Conservation (phyloP, 1,284 basidiomycete genomes). For the Sanghuangporus baumii region DNA sequence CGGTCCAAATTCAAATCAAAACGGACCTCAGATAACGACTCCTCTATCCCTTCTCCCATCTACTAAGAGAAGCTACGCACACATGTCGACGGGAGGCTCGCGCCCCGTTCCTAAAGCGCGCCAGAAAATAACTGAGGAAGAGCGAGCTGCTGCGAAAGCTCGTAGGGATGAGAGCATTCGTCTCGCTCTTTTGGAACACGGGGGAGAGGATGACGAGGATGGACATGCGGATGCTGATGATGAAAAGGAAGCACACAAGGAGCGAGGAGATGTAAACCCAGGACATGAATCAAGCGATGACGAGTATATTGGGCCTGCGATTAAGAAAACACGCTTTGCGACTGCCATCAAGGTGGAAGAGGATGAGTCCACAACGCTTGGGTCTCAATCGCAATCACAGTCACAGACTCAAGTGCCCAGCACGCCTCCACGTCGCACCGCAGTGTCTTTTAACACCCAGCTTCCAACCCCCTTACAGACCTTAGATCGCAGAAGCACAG, state of each 20-base stretch:
- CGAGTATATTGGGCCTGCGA: neutral
- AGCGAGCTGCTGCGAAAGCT: neutral
- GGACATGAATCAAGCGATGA: neutral
- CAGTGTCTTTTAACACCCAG: neutral
- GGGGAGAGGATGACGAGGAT: neutral
- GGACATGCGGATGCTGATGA: neutral
- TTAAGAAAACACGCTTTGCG: slow-evolving; percentile 1
- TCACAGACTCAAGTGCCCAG: neutral
- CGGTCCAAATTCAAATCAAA: too few relatives aligned
- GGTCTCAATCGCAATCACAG: neutral
- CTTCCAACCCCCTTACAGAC: slow-evolving; percentile 1
- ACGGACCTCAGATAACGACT: neutral
- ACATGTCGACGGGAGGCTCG: neutral
- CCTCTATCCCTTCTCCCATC: neutral
- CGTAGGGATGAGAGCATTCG: slow-evolving; percentile 10
- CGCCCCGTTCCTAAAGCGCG: neutral
- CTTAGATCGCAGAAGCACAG: neutral
- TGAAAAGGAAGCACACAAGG: neutral
- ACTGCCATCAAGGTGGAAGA: slow-evolving; percentile 3
- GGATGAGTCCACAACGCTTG: neutral
- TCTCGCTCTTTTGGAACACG: neutral
- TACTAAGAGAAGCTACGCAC: slow-evolving; percentile 1
- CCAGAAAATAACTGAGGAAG: neutral
- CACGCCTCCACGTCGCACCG: neutral
- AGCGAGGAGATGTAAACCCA: neutral